phyloP scores from a whole-genome alignment of 129 eudicot species.

The Helianthus tuberosus region DNA sequence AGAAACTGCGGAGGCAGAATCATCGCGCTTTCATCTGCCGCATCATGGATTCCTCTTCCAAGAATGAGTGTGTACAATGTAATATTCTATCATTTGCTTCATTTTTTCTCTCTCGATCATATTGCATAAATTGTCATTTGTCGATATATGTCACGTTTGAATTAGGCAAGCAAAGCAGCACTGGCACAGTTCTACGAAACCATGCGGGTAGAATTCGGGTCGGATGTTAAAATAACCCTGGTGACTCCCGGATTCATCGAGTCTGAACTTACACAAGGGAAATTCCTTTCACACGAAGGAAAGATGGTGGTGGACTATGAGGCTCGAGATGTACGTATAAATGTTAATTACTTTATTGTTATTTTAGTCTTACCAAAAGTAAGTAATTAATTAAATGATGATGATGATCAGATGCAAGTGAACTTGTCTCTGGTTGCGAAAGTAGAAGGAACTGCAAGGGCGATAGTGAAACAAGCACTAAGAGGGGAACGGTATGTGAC shows the following conservation, averaged over 20 bases:
- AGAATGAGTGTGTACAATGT: slow-evolving; percentile 69
- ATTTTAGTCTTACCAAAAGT: neutral
- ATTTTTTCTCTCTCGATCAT: neutral
- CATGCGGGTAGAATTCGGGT: slow-evolving; percentile 65
- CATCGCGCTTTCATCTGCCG: slow-evolving; percentile 55
- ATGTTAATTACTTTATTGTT: neutral
- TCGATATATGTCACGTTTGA: slow-evolving; percentile 32
- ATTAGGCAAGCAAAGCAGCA: slow-evolving; percentile 83
- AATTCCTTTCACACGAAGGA: slow-evolving; percentile 51
- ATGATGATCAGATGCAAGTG: slow-evolving; percentile 31
- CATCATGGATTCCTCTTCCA: slow-evolving; percentile 59
- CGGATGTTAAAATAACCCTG: slow-evolving; percentile 52
- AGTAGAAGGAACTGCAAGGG: slow-evolving; percentile 49
- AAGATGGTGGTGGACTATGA: slow-evolving; percentile 51
- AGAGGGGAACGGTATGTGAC: slow-evolving; percentile 74
- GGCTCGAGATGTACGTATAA: slow-evolving; percentile 61
- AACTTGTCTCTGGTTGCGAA: slow-evolving; percentile 34
- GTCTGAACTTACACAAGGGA: slow-evolving; percentile 68
- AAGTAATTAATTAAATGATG: neutral
- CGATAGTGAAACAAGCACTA: slow-evolving; percentile 48
- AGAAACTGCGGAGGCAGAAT: slow-evolving; percentile 56
- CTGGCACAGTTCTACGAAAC: slow-evolving; percentile 60
- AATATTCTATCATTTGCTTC: neutral
- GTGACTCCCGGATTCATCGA: slow-evolving; percentile 69
- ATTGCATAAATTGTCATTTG: neutral